Evolutionary conservation across 768 basidiomycete genomes (phyloP), one percentile per base, ranked within the genome.

Genomic region (Tulasnella sp.): DNA sequence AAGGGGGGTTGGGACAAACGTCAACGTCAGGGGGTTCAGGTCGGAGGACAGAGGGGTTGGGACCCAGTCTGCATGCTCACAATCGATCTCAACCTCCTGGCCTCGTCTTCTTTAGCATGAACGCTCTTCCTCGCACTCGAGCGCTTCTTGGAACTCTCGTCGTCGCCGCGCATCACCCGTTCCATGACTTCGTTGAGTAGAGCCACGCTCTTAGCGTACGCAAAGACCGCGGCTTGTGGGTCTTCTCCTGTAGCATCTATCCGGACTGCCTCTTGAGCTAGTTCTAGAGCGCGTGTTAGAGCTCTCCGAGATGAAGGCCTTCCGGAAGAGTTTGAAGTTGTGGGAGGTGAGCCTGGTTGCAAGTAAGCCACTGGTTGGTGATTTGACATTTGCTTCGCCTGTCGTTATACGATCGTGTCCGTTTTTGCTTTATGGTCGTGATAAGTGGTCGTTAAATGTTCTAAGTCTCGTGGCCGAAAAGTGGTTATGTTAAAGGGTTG

Each of bases 171-270:
- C 83, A 92, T 87, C 1, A 96, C 95, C 52, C 94, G 86, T 80
- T 93, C 92, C 95, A 97, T 97, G 72, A 97, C 95, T 82, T 94
- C 93, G 80, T 91, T 93, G 37, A 97, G 86, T 36, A 97, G 86
- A 58, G 91, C 89, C 54, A 97, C 95, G 80, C 92, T 93, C 82
- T 89, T 91, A 15, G 90, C 91, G 82, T 97, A 97, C 0, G 95
- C 95, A 69, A 90, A 85, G n/a, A 97, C 92, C 2, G 95, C 95
- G 45, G 90, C 93, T 79, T 92, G 88, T 19, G 94, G 93, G 79
- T 95, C 92, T 82, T 96, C 92, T 78, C 94, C 94, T 19, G 90
- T 92, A 6, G 91, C 89, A 81, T 97, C 95, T 42, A 96, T 89
- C 79, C 90, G 89, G 58, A 97, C 95, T 11, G 95, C 95, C 82